phyloP scores from a whole-genome alignment of 345 rosid species.

The Zanthoxylum bungeanum region DNA sequence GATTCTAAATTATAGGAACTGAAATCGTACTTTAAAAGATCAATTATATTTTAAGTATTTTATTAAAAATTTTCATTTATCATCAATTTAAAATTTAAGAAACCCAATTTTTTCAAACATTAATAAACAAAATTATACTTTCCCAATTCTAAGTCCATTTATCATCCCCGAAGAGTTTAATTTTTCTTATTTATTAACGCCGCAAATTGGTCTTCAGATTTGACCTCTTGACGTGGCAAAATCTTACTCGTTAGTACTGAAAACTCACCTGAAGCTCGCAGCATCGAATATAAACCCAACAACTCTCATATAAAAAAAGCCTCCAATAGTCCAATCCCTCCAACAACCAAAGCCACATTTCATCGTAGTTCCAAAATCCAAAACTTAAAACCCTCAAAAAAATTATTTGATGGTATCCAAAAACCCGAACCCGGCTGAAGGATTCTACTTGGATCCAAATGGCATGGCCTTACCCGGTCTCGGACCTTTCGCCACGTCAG shows the following conservation, averaged over 20 bases:
- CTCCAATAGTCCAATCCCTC: no score
- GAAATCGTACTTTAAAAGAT: no score
- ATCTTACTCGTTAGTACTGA: constrained; percentile 6
- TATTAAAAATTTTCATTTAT: no score
- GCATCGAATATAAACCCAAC: constrained; percentile 11
- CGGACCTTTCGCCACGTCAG: constrained; percentile 41
- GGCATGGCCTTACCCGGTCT: constrained; percentile 65
- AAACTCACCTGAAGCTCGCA: not conserved
- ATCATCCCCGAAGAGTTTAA: no score
- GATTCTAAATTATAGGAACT: no score
- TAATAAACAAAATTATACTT: no score
- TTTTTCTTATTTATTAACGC: no score
- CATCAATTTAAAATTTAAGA: no score
- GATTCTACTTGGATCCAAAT: constrained; percentile 63
- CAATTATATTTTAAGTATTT: no score
- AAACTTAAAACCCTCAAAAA: constrained; percentile 19
- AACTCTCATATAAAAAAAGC: not conserved
- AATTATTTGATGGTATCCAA: constrained; percentile 50
- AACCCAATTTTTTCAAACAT: no score
- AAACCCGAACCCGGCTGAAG: constrained; percentile 58
- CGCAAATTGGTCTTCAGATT: not conserved
- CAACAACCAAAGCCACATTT: constrained; percentile 25
- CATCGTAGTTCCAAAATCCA: constrained; percentile 3
- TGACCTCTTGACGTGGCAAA: constrained; percentile 24
- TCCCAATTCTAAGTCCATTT: no score